Percentiles rank a stretch among this genome's conserved stretches.
Conservation (phyloP, 345 rosid genomes). For the Physaria fendleri region DNA sequence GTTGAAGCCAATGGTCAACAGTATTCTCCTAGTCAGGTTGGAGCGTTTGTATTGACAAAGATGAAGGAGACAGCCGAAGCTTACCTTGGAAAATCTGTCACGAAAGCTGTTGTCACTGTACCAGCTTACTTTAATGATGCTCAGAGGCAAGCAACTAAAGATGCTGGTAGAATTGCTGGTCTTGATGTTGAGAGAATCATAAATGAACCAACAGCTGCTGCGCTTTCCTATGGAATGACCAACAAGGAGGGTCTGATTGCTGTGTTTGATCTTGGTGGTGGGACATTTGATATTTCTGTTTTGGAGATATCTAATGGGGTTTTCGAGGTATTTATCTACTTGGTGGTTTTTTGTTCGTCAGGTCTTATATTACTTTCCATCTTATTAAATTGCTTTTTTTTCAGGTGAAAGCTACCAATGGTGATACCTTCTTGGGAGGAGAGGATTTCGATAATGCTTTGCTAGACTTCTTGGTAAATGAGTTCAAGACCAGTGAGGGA, state of each 20-base stretch:
- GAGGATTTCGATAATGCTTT: constrained; percentile 85
- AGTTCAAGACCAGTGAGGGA: constrained; percentile 61
- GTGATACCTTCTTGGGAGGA: constrained; percentile 94
- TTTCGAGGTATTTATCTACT: constrained; percentile 48
- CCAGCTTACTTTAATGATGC: constrained; percentile 98
- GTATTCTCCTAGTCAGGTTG: constrained; percentile 85
- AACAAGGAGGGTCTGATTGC: constrained; percentile 92
- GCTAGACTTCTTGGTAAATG: constrained; percentile 69
- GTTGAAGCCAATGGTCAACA: constrained; percentile 77
- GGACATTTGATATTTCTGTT: constrained; percentile 81
- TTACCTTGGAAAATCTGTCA: constrained; percentile 61
- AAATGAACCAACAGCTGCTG: constrained; percentile 95
- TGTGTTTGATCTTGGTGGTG: constrained; percentile 93
- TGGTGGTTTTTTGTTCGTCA: neutral
- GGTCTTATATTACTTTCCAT: neutral
- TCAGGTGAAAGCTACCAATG: constrained; percentile 95
- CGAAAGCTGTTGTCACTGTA: constrained; percentile 79
- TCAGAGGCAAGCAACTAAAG: constrained; percentile 92
- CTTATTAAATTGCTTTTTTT: neutral
- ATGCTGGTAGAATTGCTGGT: constrained; percentile 92
- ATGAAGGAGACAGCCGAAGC: constrained; percentile 93
- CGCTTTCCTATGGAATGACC: constrained; percentile 87
- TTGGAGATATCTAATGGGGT: constrained; percentile 93
- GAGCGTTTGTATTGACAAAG: constrained; percentile 76
- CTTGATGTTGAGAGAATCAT: constrained; percentile 85